Base-by-base conservation (phyloP, 441 rosid genomes). In the Adansonia rubrostipa region DNA sequence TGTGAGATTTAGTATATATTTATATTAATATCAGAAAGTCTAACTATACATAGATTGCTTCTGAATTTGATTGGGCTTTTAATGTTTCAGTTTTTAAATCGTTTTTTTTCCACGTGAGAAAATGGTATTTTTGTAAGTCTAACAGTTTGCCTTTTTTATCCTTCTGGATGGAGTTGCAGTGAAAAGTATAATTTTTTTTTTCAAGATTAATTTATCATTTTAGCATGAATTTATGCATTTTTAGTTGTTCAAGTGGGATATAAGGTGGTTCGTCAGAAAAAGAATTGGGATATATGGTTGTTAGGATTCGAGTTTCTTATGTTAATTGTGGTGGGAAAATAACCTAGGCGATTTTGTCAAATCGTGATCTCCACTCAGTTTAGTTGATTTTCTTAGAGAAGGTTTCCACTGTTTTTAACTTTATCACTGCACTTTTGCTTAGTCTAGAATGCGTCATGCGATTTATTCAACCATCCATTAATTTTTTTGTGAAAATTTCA, bases 341-440 rank as follows among this genome's bases (percentile, higher is more conserved):
- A 47, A 19, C 44, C 67, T 62, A 13, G 67, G n/a, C 3, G 10
- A 28, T 15, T 19, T 13, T 62, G n/a, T 62, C 53, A 67, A 45
- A 50, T 70, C 6, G 4, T 48, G 51, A n/a, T 7, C 51, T 36
- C 9, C 71, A 40, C 0, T 44, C 7, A 19, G 10, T 67, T 66
- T 66, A 42, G 22, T 66, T n/a, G n/a, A 3, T 40, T 9, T 44
- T 66, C 24, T 15, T 19, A 7, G 3, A 7, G 71, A n/a, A 66
- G 14, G 71, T 14, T n/a, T 42, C 50, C 17, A 22, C 71, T 33
- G 3, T 5, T 42, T 67, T 66, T 42, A 66, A 15, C 10, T 17
- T 67, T 67, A 44, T 67, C 28, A 17, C 1, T 67, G 53, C 33
- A n/a, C 8, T 67, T 67, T 67, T 67, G 6, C 71, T 42, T 67